A percentile compares a stretch with the other conserved stretches of the same genome.
Conservation (phyloP, 164 flowering plant species). For the Nelumbo lutea region DNA sequence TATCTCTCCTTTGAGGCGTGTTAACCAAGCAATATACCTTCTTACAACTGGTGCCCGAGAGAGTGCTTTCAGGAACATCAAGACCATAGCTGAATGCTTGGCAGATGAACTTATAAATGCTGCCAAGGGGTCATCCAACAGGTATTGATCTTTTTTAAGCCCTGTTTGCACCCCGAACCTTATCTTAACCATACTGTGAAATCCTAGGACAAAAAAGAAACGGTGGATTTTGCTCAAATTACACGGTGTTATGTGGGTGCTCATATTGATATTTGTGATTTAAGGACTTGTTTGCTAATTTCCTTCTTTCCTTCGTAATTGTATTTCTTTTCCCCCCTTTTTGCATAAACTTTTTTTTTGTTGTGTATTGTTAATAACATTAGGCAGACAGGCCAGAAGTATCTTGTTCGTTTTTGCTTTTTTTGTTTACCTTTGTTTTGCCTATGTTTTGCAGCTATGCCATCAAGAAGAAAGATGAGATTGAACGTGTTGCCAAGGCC, state of each 20-base stretch:
- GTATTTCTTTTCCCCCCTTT: neutral
- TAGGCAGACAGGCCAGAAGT: neutral
- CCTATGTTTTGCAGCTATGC: conserved; percentile 29
- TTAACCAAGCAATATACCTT: conserved; percentile 45
- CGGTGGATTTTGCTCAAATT: too few relatives aligned
- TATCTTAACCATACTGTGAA: neutral
- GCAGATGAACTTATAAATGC: conserved; percentile 48
- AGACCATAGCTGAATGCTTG: conserved; percentile 40
- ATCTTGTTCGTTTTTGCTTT: neutral
- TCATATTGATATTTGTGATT: neutral
- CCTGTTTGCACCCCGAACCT: neutral
- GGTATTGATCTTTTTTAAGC: conserved; percentile 12
- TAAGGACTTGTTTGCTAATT: neutral
- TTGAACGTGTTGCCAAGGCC: conserved; percentile 43
- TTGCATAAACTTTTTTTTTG: too few relatives aligned
- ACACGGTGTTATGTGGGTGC: too few relatives aligned
- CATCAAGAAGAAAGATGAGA: conserved; percentile 43
- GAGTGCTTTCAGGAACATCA: conserved; percentile 39
- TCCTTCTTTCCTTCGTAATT: neutral
- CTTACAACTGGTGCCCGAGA: conserved; percentile 45
- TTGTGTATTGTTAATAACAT: too few relatives aligned
- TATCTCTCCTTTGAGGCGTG: conserved; percentile 40
- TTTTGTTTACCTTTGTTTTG: neutral
- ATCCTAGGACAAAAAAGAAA: neutral
- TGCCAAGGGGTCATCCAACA: conserved; percentile 46